Percentiles rank a stretch among this genome's conserved stretches.
These are phyloP conservation scores for Dissophora globulifera DNA, from an alignment of 192 early-diverging fungal species.

Conservation along the genomic window DNA sequence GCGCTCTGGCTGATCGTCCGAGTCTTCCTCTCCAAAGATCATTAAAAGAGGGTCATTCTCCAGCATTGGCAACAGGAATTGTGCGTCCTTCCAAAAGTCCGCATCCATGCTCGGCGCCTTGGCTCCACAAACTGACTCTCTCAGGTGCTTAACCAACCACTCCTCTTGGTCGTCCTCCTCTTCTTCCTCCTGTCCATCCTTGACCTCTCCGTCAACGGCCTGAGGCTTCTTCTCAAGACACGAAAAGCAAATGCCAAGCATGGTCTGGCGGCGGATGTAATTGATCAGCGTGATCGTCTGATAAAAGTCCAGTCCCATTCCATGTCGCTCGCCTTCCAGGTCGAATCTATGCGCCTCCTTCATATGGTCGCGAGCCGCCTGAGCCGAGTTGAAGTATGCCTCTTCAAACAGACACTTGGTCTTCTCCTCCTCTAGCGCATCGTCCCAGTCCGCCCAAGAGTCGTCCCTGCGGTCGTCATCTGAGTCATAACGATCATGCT, in stretches of 20 bases:
- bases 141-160: constrained; percentile 73
- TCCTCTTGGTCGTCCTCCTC: constrained; percentile 10
- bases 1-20: constrained; percentile 66
- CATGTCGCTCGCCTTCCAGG: constrained; percentile 64
- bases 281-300: constrained; percentile 87
- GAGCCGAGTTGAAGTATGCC: constrained; percentile 66
- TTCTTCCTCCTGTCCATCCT: constrained; percentile 5
- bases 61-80: constrained; percentile 82
- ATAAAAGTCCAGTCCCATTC: constrained; percentile 82
- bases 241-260: constrained; percentile 72
- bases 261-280: constrained; percentile 78
- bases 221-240: constrained; percentile 66
- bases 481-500: constrained; percentile 81
- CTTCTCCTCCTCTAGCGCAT: constrained; percentile 67
- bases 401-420: constrained; percentile 88
- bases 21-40: constrained; percentile 74
- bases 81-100: constrained; percentile 79
- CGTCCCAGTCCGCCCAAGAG: constrained; percentile 86
- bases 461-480: constrained; percentile 77
- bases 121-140: constrained; percentile 60
- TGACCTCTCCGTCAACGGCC: constrained; percentile 15
- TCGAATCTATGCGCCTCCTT: constrained; percentile 80
- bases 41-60: constrained; percentile 90
- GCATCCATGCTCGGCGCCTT: constrained; percentile 63
- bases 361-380: constrained; percentile 79